Evolutionary conservation across 179 eudicot genomes (phyloP).

Genomic region (Carnegiea gigantea): DNA sequence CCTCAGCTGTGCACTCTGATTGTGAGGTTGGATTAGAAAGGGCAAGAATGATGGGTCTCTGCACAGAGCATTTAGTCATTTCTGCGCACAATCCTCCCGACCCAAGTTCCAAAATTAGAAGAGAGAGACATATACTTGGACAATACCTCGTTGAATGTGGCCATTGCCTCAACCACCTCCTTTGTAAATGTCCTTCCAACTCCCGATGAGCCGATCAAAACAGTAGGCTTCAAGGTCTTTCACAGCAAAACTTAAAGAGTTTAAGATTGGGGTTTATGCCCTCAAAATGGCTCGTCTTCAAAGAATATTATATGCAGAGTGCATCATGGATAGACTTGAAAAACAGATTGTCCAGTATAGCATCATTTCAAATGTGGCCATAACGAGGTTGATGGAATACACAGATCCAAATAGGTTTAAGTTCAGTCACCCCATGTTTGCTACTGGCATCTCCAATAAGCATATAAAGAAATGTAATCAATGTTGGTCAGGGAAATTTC

Average conservation of each 20-base stretch:
- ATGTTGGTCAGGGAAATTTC: background rate
- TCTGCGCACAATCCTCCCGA: background rate
- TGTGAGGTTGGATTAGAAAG: constrained; percentile 55
- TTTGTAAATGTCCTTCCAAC: constrained; percentile 72
- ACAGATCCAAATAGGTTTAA: background rate
- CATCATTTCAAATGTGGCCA: background rate
- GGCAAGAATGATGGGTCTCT: constrained; percentile 46
- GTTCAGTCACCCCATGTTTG: background rate
- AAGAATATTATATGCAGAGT: background rate
- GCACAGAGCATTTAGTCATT: constrained; percentile 17
- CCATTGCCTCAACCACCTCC: constrained; percentile 84
- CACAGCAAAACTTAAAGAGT: background rate
- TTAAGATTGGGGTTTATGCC: background rate
- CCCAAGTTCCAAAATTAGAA: background rate
- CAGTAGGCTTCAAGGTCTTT: constrained; percentile 80
- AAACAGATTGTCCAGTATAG: background rate
- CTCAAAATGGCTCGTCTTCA: background rate
- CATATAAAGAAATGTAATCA: background rate
- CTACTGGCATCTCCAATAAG: background rate
- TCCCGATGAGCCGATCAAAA: constrained; percentile 82
- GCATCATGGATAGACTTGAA: background rate
- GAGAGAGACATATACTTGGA: background rate
- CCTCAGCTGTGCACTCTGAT: constrained; percentile 54
- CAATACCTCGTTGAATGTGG: constrained; percentile 63
- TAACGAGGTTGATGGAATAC: background rate